A percentile compares a stretch with the other conserved stretches of the same genome.
Conservation (phyloP, 805 yeast genomes). For the Suhomyces canberraensis region DNA sequence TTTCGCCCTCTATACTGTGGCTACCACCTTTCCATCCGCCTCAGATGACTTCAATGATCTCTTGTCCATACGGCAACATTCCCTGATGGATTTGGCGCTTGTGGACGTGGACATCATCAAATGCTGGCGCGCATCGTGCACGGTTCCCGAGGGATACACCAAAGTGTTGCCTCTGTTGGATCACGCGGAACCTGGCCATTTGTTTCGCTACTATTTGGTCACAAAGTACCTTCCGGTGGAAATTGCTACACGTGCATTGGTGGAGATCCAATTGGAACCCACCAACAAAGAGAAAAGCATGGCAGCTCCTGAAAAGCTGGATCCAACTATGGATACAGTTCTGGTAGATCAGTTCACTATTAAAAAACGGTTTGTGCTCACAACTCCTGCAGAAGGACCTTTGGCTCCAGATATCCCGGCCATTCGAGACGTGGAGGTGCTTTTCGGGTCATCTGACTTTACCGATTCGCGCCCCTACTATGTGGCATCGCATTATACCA, state of each 20-base stretch:
- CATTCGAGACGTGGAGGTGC: constrained; percentile 26
- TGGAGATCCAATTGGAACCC: constrained; percentile 6
- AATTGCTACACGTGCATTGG: constrained; percentile 7
- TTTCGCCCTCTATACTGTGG: neutral
- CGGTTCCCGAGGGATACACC: constrained; percentile 10
- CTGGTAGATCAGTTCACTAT: constrained; percentile 5
- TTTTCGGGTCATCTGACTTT: constrained; percentile 30
- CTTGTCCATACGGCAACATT: neutral
- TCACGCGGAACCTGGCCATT: constrained; percentile 1
- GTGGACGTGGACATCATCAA: constrained; percentile 10
- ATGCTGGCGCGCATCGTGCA: constrained; percentile 8
- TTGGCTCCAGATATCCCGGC: constrained; percentile 3
- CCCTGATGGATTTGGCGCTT: constrained; percentile 5
- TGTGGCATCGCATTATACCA: constrained; percentile 8
- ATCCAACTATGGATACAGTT: neutral
- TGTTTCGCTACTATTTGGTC: constrained; percentile 6
- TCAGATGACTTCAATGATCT: neutral
- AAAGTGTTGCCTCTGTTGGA: constrained; percentile 11
- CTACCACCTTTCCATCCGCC: neutral
- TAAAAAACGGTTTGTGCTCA: constrained; percentile 6
- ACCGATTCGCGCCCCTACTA: constrained; percentile 25
- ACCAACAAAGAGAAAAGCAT: neutral
- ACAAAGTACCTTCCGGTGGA: constrained; percentile 5
- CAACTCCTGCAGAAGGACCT: constrained; percentile 6
- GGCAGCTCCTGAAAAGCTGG: neutral